Conservation (phyloP, 1,284 basidiomycete species). For the Phylloboletellus chloephorus region DNA sequence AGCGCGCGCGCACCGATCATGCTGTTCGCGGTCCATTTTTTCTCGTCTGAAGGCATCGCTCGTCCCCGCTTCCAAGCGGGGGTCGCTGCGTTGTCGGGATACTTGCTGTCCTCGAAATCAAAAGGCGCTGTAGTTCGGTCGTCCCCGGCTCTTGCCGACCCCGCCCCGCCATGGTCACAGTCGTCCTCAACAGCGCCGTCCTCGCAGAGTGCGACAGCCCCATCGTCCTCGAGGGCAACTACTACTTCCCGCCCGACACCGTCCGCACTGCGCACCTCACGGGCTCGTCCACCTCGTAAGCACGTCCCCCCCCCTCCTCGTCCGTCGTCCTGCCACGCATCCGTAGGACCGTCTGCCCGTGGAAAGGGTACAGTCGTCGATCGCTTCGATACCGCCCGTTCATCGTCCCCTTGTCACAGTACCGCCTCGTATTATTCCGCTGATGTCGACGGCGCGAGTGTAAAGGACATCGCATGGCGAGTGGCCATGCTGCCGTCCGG, state of each 20-base stretch:
- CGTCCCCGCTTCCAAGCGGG: slow-evolving; percentile 57
- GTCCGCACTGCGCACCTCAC: slow-evolving; percentile 42
- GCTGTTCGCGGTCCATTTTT: slow-evolving; percentile 67
- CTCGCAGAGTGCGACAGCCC: slow-evolving; percentile 55
- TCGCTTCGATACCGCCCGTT: slow-evolving; percentile 1
- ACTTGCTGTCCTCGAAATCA: slow-evolving; percentile 7
- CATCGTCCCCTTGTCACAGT: slow-evolving; percentile 30
- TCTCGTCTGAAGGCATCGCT: slow-evolving; percentile 54
- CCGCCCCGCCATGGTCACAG: slow-evolving; percentile 40
- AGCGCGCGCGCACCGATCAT: slow-evolving; percentile 54
- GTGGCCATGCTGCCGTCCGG: slow-evolving; percentile 13
- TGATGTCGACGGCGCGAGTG: slow-evolving; percentile 40
- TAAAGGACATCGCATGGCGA: slow-evolving; percentile 60
- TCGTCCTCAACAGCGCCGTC: slow-evolving; percentile 43
- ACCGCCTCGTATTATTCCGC: slow-evolving; percentile 59
- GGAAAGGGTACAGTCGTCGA: slow-evolving; percentile 53
- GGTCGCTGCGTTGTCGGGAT: slow-evolving; percentile 31
- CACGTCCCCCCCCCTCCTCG: slow-evolving; percentile 14
- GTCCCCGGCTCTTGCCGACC: slow-evolving; percentile 22
- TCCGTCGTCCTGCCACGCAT: background rate
- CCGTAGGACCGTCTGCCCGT: slow-evolving; percentile 48
- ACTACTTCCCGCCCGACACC: slow-evolving; percentile 59
- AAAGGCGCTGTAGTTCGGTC: slow-evolving; percentile 2
- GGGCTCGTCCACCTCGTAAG: slow-evolving; percentile 47
- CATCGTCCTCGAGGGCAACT: slow-evolving; percentile 54